Conservation (phyloP, 768 basidiomycete genomes). For the Agaricus sinodeliciosus region DNA sequence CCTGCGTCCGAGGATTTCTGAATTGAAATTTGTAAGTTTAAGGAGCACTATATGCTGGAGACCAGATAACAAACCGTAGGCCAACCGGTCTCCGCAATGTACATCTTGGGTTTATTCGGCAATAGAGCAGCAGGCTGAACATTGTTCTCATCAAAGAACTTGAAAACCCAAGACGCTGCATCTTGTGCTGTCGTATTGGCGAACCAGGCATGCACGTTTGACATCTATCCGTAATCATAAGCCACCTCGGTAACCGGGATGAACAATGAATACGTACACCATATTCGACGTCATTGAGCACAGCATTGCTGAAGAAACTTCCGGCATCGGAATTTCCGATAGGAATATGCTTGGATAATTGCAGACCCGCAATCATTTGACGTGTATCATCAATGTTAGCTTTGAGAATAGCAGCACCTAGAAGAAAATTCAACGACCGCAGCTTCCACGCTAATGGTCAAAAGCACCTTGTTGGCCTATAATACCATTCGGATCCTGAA, state of each 20-base stretch:
- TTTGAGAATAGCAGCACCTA: slow-evolving; percentile 55
- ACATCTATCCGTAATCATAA: slow-evolving; percentile 41
- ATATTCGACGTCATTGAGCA: slow-evolving; percentile 59
- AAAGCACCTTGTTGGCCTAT: slow-evolving; percentile 38
- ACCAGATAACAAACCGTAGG: slow-evolving; percentile 46
- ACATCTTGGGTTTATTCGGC: slow-evolving; percentile 73
- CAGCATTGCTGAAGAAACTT: slow-evolving; percentile 66
- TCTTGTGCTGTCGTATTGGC: slow-evolving; percentile 61
- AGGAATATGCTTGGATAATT: slow-evolving; percentile 53
- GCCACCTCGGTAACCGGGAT: not conserved
- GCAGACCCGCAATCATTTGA: slow-evolving; percentile 44
- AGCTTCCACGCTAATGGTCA: not conserved
- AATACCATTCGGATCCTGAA: slow-evolving; percentile 49
- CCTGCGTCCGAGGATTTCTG: slow-evolving; percentile 51
- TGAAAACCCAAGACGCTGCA: slow-evolving; percentile 79
- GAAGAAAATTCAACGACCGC: not conserved
- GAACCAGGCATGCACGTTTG: slow-evolving; percentile 96
- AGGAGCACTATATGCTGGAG: not conserved
- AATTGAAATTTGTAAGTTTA: not conserved
- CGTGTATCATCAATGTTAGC: slow-evolving; percentile 62
- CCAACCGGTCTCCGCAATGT: slow-evolving; percentile 90
- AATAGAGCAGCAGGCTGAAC: slow-evolving; percentile 49
- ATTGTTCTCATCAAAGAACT: slow-evolving; percentile 71
- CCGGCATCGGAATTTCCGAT: slow-evolving; percentile 87
- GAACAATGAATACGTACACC: slow-evolving; percentile 39